phyloP scores from a whole-genome alignment of 768 basidiomycete genomes.

The Tricholoma flavovirens region DNA sequence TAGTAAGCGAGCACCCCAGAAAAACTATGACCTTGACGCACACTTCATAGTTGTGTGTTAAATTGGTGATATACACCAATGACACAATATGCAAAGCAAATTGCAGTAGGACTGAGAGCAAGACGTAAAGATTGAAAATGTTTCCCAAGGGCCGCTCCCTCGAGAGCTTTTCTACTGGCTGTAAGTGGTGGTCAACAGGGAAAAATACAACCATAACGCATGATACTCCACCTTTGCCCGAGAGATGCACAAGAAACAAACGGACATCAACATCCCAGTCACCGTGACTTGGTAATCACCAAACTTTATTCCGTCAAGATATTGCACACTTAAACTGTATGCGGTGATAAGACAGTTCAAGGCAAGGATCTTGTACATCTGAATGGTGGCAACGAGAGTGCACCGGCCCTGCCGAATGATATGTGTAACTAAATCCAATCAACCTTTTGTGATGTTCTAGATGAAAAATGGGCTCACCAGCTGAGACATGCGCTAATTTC shows the following conservation, averaged over 20 bases:
- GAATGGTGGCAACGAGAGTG: slow-evolving; percentile 96
- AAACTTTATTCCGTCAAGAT: slow-evolving; percentile 98
- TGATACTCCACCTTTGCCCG: slow-evolving; percentile 74
- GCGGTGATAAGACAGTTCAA: slow-evolving; percentile 97
- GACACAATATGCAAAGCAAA: slow-evolving; percentile 91
- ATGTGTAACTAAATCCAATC: slow-evolving; percentile 66
- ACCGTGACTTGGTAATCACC: slow-evolving; percentile 98
- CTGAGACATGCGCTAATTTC: slow-evolving; percentile 94
- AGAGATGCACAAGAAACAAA: slow-evolving; percentile 98
- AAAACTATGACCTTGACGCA: slow-evolving; percentile 36
- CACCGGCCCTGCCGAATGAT: slow-evolving; percentile 98
- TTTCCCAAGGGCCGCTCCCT: slow-evolving; percentile 90
- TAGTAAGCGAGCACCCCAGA: not conserved
- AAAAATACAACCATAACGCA: not conserved
- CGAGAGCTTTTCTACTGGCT: slow-evolving; percentile 97
- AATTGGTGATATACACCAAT: slow-evolving; percentile 87
- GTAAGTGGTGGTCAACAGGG: not conserved
- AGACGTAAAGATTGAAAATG: slow-evolving; percentile 95
- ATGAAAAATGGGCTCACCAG: slow-evolving; percentile 54
- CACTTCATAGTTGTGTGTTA: slow-evolving; percentile 76
- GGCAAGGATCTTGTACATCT: slow-evolving; percentile 99
- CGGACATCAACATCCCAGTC: slow-evolving; percentile 95
- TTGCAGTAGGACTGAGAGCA: slow-evolving; percentile 86
- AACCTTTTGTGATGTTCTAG: not conserved
- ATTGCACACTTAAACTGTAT: slow-evolving; percentile 96